Percentiles rank a stretch among this genome's conserved stretches.
phyloP scores from a whole-genome alignment of 2,329 filamentous ascomycete species.

The Fusarium fracticaudum region DNA sequence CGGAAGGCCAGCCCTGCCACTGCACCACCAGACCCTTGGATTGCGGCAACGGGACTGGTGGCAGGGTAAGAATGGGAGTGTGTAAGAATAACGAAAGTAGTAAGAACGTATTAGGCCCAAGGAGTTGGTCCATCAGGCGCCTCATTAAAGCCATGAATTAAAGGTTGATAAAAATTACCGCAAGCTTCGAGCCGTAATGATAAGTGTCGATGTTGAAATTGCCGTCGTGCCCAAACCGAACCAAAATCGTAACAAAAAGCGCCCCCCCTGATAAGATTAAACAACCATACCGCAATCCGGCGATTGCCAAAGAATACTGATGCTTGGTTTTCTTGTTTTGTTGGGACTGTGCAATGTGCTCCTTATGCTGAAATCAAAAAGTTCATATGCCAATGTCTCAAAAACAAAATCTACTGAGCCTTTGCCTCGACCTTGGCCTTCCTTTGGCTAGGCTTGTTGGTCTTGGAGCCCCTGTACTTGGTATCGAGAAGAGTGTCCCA shows the following conservation, averaged over 20 bases:
- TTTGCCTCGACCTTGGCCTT: constrained; percentile 25
- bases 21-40: background rate
- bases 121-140: constrained; percentile 23
- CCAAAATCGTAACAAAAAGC: constrained; percentile 30
- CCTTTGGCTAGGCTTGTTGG: constrained; percentile 51
- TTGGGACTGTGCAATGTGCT: constrained; percentile 23
- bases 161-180: constrained; percentile 36
- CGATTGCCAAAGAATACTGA: constrained; percentile 17
- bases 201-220: constrained; percentile 29
- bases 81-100: constrained; percentile 26
- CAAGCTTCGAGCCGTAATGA: constrained; percentile 37
- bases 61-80: constrained; percentile 19
- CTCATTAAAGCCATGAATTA: constrained; percentile 41
- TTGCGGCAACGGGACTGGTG: background rate
- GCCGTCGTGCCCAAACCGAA: constrained; percentile 31
- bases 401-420: constrained; percentile 12
- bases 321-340: constrained; percentile 22
- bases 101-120: constrained; percentile 24
- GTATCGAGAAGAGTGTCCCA: constrained; percentile 89
- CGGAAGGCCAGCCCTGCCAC: constrained; percentile 7
- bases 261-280: constrained; percentile 9
- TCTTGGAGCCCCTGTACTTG: constrained; percentile 76
- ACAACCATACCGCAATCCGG: constrained; percentile 32
- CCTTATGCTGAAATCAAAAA: constrained; percentile 34
- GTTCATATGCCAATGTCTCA: constrained; percentile 36